Conservation (phyloP, 1,139 yeast genomes). For the Hyphopichia wangnamkhiaoensis region DNA sequence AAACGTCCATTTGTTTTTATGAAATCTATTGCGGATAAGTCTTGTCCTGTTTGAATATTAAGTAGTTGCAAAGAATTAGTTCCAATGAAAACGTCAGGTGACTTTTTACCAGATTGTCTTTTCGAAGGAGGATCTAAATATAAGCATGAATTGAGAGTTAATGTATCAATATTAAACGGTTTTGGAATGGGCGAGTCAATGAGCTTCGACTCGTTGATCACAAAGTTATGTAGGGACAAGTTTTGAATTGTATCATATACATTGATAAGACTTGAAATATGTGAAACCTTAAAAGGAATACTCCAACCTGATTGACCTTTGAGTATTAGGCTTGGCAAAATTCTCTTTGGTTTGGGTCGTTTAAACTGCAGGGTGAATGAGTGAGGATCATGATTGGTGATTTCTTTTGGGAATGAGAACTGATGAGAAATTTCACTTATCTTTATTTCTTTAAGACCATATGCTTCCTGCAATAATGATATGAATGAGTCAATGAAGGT, state of each 20-base stretch:
- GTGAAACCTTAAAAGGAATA: slow-evolving; percentile 42
- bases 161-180: slow-evolving; percentile 16
- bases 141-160: slow-evolving; percentile 27
- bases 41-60: slow-evolving; percentile 41
- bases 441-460: slow-evolving; percentile 27
- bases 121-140: slow-evolving; percentile 19
- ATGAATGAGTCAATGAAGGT: slow-evolving; percentile 26
- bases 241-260: slow-evolving; percentile 49
- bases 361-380: slow-evolving; percentile 10
- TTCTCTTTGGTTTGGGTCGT: slow-evolving; percentile 20
- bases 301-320: slow-evolving; percentile 53
- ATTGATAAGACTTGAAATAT: slow-evolving; percentile 28
- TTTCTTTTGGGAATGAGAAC: slow-evolving; percentile 44
- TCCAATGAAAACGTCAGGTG: slow-evolving; percentile 29
- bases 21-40: slow-evolving; percentile 51
- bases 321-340: slow-evolving; percentile 25
- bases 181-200: slow-evolving; percentile 9
- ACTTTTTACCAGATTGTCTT: slow-evolving; percentile 13
- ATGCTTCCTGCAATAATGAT: slow-evolving; percentile 30
- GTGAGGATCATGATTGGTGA: slow-evolving; percentile 5
- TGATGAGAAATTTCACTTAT: slow-evolving; percentile 52
- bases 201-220: slow-evolving; percentile 38
- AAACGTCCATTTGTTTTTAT: slow-evolving; percentile 31
- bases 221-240: slow-evolving; percentile 46
- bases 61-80: slow-evolving; percentile 37